These are phyloP conservation scores for Sedum album DNA, from an alignment of 164 flowering plant genomes.

Conservation along the genomic window DNA sequence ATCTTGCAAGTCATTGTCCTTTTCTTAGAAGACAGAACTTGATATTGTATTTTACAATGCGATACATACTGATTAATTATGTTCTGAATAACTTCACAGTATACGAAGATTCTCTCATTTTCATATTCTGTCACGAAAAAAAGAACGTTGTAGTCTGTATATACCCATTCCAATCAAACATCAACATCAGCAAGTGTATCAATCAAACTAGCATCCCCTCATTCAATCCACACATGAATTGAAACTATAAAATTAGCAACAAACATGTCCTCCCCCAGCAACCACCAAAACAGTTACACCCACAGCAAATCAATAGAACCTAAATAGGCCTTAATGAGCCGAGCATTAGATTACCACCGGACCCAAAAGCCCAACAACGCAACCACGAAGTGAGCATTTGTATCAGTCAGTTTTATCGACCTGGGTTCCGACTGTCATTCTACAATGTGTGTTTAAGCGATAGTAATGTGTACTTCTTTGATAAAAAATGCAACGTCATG, in stretches of 20 bases:
- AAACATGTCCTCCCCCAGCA: not conserved
- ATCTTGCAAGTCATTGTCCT: too few relatives aligned
- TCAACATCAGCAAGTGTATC: not conserved
- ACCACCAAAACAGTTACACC: not conserved
- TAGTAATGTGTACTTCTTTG: too few relatives aligned
- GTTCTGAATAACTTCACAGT: not conserved
- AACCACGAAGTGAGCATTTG: too few relatives aligned
- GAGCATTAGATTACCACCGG: not conserved
- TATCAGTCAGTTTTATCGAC: too few relatives aligned
- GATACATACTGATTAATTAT: not conserved
- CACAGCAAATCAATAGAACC: not conserved
- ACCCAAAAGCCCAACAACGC: constrained; percentile 4
- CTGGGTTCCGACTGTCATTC: too few relatives aligned
- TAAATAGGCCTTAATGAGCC: not conserved
- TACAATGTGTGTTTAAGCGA: too few relatives aligned
- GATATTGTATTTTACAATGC: not conserved
- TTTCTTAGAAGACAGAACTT: too few relatives aligned
- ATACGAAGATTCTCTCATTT: constrained; percentile 6
- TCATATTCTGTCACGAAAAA: not conserved
- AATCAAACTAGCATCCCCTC: not conserved
- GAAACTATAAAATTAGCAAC: not conserved
- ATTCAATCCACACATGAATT: not conserved
- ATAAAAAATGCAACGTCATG: too few relatives aligned
- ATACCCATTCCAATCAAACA: not conserved
- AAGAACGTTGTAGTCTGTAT: not conserved